A percentile compares a stretch with the other conserved stretches of the same genome.
phyloP scores from a whole-genome alignment of 371 early-diverging fungal species.

The Syncephalastrum racemosum region DNA sequence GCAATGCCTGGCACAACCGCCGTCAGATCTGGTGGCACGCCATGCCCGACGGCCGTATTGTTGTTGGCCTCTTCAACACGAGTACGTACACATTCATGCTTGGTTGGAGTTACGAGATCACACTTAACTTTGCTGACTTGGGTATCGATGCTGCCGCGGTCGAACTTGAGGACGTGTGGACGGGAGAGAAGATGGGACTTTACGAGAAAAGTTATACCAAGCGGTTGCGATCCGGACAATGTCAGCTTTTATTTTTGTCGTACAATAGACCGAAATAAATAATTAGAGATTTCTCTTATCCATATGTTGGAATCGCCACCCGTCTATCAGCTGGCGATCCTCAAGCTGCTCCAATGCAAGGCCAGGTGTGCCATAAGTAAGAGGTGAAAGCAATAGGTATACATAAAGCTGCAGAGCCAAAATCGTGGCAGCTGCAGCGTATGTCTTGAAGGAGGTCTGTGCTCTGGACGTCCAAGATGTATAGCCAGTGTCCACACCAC shows the following conservation, averaged over 20 bases:
- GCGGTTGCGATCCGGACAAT: conserved; percentile 25
- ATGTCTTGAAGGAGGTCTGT: conserved; percentile 18
- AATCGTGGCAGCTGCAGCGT: conserved; percentile 43
- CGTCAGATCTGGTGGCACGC: conserved; percentile 36
- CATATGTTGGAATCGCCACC: no score
- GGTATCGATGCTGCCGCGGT: conserved; percentile 14
- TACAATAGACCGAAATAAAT: no score
- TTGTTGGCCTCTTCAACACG: conserved; percentile 33
- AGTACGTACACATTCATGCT: conserved; percentile 23
- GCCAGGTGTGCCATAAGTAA: conserved; percentile 64
- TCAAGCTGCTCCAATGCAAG: conserved; percentile 56
- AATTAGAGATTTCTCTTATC: no score
- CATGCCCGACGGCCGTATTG: conserved; percentile 21
- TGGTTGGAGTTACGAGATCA: conserved; percentile 20
- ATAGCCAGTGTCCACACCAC: neutral
- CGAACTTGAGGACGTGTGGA: conserved; percentile 25
- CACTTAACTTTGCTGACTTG: conserved; percentile 12
- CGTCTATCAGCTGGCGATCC: conserved; percentile 64
- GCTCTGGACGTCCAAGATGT: conserved; percentile 7
- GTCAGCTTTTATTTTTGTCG: conserved; percentile 23
- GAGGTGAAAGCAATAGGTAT: conserved; percentile 61
- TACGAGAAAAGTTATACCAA: conserved; percentile 13
- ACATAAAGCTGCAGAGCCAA: conserved; percentile 41
- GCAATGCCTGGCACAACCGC: conserved; percentile 22
- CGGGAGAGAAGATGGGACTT: conserved; percentile 19